Evolutionary conservation across 306 rosid species (phyloP), one percentile per base, ranked within the genome.

Genomic region (Boehmeria nivea): DNA sequence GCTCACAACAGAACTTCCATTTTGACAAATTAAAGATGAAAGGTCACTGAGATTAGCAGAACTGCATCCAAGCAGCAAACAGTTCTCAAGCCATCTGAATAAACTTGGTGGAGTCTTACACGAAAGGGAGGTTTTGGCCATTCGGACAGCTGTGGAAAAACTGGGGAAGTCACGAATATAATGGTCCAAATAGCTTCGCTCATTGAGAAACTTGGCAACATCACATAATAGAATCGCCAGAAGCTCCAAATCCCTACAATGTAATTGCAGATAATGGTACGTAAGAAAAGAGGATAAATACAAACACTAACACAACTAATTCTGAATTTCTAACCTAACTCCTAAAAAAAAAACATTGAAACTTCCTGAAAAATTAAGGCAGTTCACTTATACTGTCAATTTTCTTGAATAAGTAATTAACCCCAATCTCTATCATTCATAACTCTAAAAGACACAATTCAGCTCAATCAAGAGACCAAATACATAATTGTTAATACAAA

Each of bases 1-100:
- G 77, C 86, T 76, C 33, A 78, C 95, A 44, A 82, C 85, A 51
- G 77, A 75, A 65, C 80, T 74, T 46, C 83, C 91, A 63, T 78
- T 89, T 72, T 82, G 81, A 46, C 74, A 28, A 49, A 84, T 72
- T 74, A 82, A 68, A 65, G 79, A 61, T 22, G 98, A 86, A 56
- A 90, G 82, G 76, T 84, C 88, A 61, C 57, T 69, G 33, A 43
- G 57, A 67, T 62, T 70, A 61, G 85, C 82, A 66, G 57, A 75
- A 61, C 39, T 51, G 57, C 62, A 73, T 67, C 98, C 98, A 64
- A 59, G 70, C 40, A 65, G 85, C 85, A 90, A 76, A 77, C 95
- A 84, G 74, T 70, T 78, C 69, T 80, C 94, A 39, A 90, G 88
- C 98, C 98, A 90, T 78, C 94, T 82, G 83, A 80, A 84, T 67